Percentiles rank a stretch among this genome's conserved stretches.
Conservation (phyloP, 169 alveolate genomes). For the Cardiosporidium cionae region DNA sequence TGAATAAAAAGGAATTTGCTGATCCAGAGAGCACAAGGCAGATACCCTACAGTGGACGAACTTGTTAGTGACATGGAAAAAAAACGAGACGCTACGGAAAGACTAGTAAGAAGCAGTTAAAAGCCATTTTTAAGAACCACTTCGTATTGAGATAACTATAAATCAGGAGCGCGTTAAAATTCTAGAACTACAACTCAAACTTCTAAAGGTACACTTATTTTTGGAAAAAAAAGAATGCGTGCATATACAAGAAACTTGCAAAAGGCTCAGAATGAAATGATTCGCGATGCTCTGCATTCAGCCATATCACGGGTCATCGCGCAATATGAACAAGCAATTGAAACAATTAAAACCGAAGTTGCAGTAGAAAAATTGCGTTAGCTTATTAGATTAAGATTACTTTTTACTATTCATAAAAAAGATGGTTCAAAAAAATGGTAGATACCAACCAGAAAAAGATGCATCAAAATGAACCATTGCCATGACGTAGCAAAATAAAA, state of each 20-base stretch:
- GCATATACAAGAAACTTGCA: not conserved
- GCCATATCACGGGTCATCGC: slow-evolving; percentile 31
- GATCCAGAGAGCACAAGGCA: not conserved
- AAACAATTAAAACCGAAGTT: slow-evolving; percentile 22
- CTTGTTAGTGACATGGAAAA: slow-evolving; percentile 37
- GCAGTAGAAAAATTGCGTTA: slow-evolving; percentile 11
- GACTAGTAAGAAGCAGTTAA: slow-evolving; percentile 11
- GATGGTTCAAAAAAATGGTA: too few species aligned
- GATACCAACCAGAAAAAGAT: too few species aligned
- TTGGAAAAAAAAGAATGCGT: too few species aligned
- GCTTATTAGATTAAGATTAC: not conserved
- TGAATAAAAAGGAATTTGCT: not conserved
- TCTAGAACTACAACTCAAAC: slow-evolving; percentile 22
- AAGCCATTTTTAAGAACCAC: not conserved
- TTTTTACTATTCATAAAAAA: too few species aligned
- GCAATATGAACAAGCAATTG: slow-evolving; percentile 33
- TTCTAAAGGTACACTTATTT: slow-evolving; percentile 3
- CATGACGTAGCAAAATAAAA: too few species aligned
- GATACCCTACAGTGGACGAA: slow-evolving; percentile 40
- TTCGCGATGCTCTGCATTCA: slow-evolving; percentile 29
- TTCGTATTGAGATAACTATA: not conserved
- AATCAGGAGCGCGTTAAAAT: slow-evolving; percentile 30
- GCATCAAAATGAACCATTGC: too few species aligned
- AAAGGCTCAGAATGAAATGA: slow-evolving; percentile 36
- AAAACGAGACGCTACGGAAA: slow-evolving; percentile 34